phyloP scores from a whole-genome alignment of 176 grass and related monocot genomes.

The Zoysia japonica region DNA sequence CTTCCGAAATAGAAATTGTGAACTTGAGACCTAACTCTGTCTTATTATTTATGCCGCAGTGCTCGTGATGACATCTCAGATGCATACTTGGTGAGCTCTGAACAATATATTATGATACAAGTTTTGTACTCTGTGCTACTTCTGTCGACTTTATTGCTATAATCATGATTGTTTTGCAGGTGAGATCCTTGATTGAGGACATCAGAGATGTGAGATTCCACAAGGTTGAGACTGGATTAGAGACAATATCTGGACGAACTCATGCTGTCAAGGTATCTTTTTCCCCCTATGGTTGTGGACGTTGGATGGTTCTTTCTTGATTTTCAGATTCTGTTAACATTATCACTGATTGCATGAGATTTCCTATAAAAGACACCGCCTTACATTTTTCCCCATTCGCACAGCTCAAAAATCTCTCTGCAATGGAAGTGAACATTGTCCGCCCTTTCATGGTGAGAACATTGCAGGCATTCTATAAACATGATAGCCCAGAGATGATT shows the following conservation, averaged over 20 bases:
- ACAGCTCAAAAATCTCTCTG: slow-evolving; percentile 98
- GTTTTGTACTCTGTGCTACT: slow-evolving; percentile 19
- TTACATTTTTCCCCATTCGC: slow-evolving; percentile 3
- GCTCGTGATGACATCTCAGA: slow-evolving; percentile 85
- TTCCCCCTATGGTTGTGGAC: not conserved
- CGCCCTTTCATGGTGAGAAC: slow-evolving; percentile 92
- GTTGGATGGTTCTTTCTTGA: not conserved
- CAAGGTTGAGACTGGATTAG: slow-evolving; percentile 90
- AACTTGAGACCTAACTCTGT: not conserved
- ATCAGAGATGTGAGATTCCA: slow-evolving; percentile 98
- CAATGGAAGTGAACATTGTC: slow-evolving; percentile 98
- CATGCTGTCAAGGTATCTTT: slow-evolving; percentile 87
- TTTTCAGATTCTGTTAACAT: not conserved
- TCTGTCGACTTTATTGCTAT: slow-evolving; percentile 1
- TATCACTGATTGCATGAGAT: not conserved
- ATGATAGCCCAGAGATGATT: slow-evolving; percentile 88
- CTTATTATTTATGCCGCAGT: slow-evolving; percentile 41
- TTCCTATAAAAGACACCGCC: not conserved
- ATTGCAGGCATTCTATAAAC: slow-evolving; percentile 93
- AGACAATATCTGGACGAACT: slow-evolving; percentile 89
- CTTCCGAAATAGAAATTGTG: not conserved
- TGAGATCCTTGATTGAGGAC: slow-evolving; percentile 94
- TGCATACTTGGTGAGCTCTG: slow-evolving; percentile 76
- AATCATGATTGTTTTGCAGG: slow-evolving; percentile 47
- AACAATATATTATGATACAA: not conserved